A percentile compares a stretch with the other conserved stretches of the same genome.
These are phyloP conservation scores for Ambrosia artemisiifolia DNA, from an alignment of 129 eudicot genomes.

Conservation along the genomic window DNA sequence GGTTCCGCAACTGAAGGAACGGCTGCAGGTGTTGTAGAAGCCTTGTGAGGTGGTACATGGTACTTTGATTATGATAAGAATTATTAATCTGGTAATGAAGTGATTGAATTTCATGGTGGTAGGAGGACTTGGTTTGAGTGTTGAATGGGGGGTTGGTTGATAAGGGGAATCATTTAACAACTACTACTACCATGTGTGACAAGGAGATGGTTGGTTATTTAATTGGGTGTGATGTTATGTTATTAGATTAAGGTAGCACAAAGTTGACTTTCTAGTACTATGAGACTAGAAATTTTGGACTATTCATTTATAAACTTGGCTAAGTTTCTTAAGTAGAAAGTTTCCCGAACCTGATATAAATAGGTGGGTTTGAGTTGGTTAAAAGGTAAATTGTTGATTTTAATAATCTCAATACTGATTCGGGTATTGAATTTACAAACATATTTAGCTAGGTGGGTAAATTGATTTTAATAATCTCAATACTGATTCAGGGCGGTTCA, in stretches of 20 bases:
- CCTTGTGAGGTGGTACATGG: constrained; percentile 20
- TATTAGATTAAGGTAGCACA: constrained; percentile 11
- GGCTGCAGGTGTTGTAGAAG: constrained; percentile 39
- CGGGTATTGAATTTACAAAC: too few species aligned
- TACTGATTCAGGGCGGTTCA: too few species aligned
- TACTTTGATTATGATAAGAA: constrained; percentile 21
- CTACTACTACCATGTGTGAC: constrained; percentile 24
- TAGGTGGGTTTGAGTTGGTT: too few species aligned
- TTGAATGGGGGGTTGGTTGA: background rate
- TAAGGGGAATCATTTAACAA: constrained; percentile 16
- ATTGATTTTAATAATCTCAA: too few species aligned
- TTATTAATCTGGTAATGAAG: constrained; percentile 6
- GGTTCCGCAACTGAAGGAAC: constrained; percentile 54
- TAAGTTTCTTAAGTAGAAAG: too few species aligned
- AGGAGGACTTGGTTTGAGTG: background rate
- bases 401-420: too few species aligned
- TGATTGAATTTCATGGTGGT: constrained; percentile 36
- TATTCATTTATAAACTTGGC: background rate
- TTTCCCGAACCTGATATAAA: too few species aligned
- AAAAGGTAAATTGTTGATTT: too few species aligned
- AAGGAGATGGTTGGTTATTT: constrained; percentile 14
- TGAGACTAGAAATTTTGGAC: background rate
- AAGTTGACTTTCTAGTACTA: constrained; percentile 1
- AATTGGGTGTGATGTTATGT: constrained; percentile 16
- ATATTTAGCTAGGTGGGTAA: too few species aligned